These are phyloP conservation scores for Eucalyptus regnans DNA, from an alignment of 345 rosid species.

Conservation along the genomic window DNA sequence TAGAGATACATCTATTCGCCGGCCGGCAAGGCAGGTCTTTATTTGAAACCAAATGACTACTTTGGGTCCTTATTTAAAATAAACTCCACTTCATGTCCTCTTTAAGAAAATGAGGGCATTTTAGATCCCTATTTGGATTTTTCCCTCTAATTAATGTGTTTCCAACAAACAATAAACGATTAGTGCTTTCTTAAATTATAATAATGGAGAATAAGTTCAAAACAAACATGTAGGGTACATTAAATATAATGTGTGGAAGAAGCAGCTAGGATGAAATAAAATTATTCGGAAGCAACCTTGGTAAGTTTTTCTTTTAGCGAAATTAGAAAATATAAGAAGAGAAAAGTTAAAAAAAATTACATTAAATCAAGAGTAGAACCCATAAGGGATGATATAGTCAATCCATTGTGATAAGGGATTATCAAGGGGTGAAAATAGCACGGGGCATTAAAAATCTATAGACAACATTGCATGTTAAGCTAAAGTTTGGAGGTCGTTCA, in stretches of 20 bases:
- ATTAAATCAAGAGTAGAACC: not conserved
- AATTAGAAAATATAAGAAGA: no score
- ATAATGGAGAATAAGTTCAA: not conserved
- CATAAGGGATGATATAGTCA: accelerated
- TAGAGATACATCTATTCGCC: no score
- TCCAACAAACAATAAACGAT: not conserved
- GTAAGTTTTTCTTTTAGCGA: not conserved
- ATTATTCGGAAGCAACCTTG: not conserved
- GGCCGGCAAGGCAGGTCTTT: accelerated
- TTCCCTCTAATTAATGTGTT: no score
- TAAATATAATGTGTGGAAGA: not conserved
- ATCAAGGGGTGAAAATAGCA: not conserved
- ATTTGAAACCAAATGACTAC: no score
- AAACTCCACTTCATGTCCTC: no score
- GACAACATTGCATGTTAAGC: accelerated
- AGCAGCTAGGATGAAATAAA: not conserved
- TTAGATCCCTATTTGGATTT: no score
- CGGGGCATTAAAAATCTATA: accelerated
- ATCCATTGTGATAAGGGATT: no score
- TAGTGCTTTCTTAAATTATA: not conserved
- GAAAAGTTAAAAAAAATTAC: no score
- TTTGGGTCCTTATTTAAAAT: no score
- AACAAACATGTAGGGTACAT: not conserved
- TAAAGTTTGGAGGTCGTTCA: accelerated
- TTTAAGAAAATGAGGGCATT: no score